Conservation (phyloP, 2,329 filamentous ascomycete genomes). For the Botrytis aclada region DNA sequence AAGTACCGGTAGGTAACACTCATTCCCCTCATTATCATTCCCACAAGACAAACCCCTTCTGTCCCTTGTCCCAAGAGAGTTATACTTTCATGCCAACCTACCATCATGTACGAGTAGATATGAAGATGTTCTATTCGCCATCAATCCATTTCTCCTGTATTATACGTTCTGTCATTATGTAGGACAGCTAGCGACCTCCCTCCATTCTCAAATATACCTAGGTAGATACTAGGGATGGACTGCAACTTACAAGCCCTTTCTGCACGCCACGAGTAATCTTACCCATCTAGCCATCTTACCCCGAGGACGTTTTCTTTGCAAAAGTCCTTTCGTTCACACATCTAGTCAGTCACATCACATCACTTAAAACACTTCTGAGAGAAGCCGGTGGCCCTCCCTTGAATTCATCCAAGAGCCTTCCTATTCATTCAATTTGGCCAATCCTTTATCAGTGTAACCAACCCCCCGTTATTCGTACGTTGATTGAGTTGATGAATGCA, state of each 20-base stretch:
- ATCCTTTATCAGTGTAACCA: constrained; percentile 14
- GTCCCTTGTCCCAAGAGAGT: neutral
- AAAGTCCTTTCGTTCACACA: neutral
- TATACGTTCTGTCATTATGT: neutral
- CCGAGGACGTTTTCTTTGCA: neutral
- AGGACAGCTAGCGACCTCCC: neutral
- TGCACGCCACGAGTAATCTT: constrained; percentile 8
- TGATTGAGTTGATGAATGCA: neutral
- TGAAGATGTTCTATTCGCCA: neutral
- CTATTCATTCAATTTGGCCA: neutral
- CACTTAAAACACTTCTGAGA: neutral
- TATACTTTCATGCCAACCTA: neutral
- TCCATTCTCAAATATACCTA: neutral
- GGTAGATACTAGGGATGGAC: neutral
- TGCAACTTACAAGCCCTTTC: constrained; percentile 1
- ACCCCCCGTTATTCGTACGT: neutral
- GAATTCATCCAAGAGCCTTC: constrained; percentile 1
- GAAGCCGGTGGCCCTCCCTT: neutral
- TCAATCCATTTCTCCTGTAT: neutral
- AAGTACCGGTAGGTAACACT: neutral
- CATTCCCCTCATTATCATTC: neutral
- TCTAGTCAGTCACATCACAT: neutral
- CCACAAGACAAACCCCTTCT: neutral
- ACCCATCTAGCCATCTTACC: neutral
- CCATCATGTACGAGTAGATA: neutral